A percentile compares a stretch with the other conserved stretches of the same genome.
phyloP scores from a whole-genome alignment of 2,329 filamentous ascomycete species.

The Didymella arachidicola region DNA sequence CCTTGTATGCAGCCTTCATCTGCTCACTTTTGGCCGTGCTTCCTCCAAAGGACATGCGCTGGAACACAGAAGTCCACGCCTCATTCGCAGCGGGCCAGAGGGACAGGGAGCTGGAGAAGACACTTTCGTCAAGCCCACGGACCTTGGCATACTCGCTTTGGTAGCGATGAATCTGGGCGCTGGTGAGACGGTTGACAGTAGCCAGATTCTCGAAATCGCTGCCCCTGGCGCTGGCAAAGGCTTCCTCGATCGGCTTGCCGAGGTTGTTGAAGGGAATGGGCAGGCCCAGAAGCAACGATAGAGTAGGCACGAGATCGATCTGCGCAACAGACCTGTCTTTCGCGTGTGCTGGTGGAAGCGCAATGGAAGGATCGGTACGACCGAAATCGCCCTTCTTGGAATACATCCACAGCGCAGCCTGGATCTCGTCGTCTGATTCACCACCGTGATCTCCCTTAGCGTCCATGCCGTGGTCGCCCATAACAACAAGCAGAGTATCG shows the following conservation, averaged over 20 bases:
- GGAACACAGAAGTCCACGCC: constrained; percentile 55
- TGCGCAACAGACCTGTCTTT: constrained; percentile 80
- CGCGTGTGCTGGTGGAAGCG: constrained; percentile 70
- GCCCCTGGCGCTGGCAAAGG: constrained; percentile 76
- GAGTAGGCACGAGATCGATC: constrained; percentile 93
- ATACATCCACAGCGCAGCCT: constrained; percentile 98
- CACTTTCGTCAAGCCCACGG: constrained; percentile 70
- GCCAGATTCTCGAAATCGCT: constrained; percentile 80
- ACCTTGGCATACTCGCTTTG: constrained; percentile 82
- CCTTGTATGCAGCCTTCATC: constrained; percentile 58
- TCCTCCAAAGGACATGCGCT: constrained; percentile 42
- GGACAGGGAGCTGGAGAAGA: constrained; percentile 62
- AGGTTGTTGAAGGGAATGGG: constrained; percentile 97
- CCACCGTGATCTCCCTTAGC: constrained; percentile 97
- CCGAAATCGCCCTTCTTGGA: constrained; percentile 88
- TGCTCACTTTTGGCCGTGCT: constrained; percentile 47
- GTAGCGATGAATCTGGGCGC: constrained; percentile 88
- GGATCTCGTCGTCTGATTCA: constrained; percentile 93
- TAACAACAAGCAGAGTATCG: constrained; percentile 86
- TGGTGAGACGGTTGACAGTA: constrained; percentile 75
- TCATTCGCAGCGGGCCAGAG: constrained; percentile 69
- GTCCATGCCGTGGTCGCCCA: constrained; percentile 99
- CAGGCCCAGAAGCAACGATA: constrained; percentile 85
- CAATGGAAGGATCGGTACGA: constrained; percentile 68
- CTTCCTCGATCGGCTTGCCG: constrained; percentile 90